These are phyloP conservation scores for Carallia pectinifolia DNA, from an alignment of 345 rosid species.

Conservation along the genomic window DNA sequence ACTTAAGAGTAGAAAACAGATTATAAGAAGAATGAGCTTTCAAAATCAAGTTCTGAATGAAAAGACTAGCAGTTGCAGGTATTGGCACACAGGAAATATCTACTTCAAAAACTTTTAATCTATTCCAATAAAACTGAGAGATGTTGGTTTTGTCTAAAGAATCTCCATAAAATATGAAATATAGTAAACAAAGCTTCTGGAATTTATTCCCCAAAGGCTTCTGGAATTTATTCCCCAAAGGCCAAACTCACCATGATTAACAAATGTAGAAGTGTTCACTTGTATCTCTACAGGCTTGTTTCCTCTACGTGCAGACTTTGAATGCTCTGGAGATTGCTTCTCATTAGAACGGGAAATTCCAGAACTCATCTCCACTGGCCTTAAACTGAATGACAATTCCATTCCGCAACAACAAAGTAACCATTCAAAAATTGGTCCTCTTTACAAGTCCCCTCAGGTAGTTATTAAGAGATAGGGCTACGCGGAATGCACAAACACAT, in stretches of 20 bases:
- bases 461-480: slow-evolving; percentile 14
- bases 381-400: slow-evolving; percentile 38
- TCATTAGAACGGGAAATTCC: slow-evolving; percentile 39
- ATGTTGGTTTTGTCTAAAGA: neutral
- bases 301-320: slow-evolving; percentile 29
- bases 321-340: slow-evolving; percentile 30
- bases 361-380: slow-evolving; percentile 31
- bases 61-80: neutral
- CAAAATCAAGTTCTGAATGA: neutral
- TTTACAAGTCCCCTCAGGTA: slow-evolving; percentile 15
- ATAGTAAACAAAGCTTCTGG: neutral
- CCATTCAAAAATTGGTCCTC: slow-evolving; percentile 10
- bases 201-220: neutral
- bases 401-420: slow-evolving; percentile 13
- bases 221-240: neutral
- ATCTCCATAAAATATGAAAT: neutral
- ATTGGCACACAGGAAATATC: neutral
- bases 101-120: neutral
- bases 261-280: slow-evolving; percentile 27
- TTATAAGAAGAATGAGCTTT: neutral
- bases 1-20: neutral
- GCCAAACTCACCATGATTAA: slow-evolving; percentile 46
- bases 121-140: neutral
- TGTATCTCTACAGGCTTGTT: slow-evolving; percentile 35
- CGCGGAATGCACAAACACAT: slow-evolving; percentile 16